Conservation (phyloP, 257 asterid species). For the Solanum tarijense region DNA sequence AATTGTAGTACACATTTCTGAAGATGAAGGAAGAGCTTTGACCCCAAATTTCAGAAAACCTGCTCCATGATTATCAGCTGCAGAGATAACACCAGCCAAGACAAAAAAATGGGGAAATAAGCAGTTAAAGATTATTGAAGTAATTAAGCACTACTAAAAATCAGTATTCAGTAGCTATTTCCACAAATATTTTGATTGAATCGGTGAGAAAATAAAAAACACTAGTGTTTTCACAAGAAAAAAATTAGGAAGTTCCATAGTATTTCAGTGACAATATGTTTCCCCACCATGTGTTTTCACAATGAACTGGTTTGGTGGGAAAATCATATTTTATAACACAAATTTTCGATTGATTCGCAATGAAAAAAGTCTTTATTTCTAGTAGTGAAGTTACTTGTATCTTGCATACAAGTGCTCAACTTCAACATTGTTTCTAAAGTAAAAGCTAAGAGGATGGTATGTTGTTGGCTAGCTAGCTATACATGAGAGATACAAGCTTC, state of each 20-base stretch:
- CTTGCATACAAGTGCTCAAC: background rate
- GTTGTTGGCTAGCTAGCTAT: background rate
- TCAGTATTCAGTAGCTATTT: background rate
- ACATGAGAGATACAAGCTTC: background rate
- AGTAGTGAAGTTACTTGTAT: background rate
- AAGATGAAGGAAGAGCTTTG: background rate
- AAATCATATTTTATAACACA: background rate
- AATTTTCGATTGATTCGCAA: background rate
- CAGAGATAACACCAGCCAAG: background rate
- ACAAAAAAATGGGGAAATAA: background rate
- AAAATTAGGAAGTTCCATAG: background rate
- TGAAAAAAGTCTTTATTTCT: background rate
- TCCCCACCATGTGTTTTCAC: background rate
- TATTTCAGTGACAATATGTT: background rate
- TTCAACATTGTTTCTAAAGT: background rate
- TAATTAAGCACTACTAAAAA: background rate
- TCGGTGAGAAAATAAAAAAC: background rate
- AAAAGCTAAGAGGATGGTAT: background rate
- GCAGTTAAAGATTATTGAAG: background rate
- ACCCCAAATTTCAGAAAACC: background rate
- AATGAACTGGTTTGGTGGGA: background rate
- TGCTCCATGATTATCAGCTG: background rate
- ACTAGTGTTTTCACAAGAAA: background rate
- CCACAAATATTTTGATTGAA: background rate
- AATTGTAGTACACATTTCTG: background rate